Evolutionary conservation across 2,329 filamentous ascomycete genomes (phyloP).

Genomic region (Fonsecaea monophora): DNA sequence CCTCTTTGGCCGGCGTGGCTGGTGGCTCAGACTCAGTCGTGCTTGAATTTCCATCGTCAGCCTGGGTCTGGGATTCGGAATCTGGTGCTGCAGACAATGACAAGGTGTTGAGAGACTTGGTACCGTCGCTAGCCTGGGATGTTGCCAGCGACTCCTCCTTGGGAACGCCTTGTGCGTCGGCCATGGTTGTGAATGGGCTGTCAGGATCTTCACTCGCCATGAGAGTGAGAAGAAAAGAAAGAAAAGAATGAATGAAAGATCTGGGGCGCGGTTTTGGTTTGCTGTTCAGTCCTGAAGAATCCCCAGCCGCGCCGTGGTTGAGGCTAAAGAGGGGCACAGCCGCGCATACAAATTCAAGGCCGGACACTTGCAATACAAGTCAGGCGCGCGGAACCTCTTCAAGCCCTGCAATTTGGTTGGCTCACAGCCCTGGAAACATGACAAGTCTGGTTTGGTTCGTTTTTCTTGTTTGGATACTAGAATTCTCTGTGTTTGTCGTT

Average conservation of each 20-base stretch:
- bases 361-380: conserved; percentile 13
- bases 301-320: conserved; percentile 1
- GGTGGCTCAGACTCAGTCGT: not conserved
- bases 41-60: not conserved
- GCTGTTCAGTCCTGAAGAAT: not conserved
- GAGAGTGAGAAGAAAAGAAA: not conserved
- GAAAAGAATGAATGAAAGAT: conserved; percentile 2
- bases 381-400: conserved; percentile 8
- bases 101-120: conserved; percentile 8
- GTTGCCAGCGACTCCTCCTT: not conserved
- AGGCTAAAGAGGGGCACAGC: conserved; percentile 5
- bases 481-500: not conserved
- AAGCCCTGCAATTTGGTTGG: conserved; percentile 10
- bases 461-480: not conserved
- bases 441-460: not conserved
- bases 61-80: not conserved
- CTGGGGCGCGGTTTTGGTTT: conserved; percentile 3
- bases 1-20: not conserved
- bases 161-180: not conserved
- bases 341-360: not conserved
- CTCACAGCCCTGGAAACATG: conserved; percentile 1
- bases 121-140: not conserved
- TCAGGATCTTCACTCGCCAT: conserved; percentile 15
- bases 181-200: not conserved
- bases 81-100: conserved; percentile 7